These are phyloP conservation scores for Claviceps pusilla DNA, from an alignment of 2,329 filamentous ascomycete genomes.

Conservation along the genomic window DNA sequence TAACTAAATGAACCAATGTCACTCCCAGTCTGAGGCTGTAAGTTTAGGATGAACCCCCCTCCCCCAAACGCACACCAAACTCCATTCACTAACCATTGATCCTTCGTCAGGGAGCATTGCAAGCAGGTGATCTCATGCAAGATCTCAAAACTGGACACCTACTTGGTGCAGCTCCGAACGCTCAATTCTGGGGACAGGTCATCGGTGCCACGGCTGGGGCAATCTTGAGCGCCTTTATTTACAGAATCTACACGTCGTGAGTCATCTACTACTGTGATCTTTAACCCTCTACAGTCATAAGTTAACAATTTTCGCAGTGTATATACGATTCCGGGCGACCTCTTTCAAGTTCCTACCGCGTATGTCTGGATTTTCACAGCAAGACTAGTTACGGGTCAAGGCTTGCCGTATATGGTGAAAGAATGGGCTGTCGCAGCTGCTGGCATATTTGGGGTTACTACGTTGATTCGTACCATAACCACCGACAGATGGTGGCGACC, in stretches of 20 bases:
- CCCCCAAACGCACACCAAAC: neutral
- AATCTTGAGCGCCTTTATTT: slow-evolving; percentile 71
- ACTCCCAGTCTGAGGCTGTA: slow-evolving; percentile 25
- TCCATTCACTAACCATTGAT: neutral
- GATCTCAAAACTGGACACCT: slow-evolving; percentile 94
- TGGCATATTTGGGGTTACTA: slow-evolving; percentile 55
- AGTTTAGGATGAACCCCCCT: slow-evolving; percentile 3
- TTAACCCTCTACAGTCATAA: neutral
- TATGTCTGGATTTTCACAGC: slow-evolving; percentile 98
- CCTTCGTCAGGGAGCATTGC: slow-evolving; percentile 50
- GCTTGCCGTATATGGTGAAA: slow-evolving; percentile 67
- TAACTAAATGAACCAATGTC: neutral
- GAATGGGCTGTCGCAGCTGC: slow-evolving; percentile 68
- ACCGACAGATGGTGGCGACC: slow-evolving; percentile 49
- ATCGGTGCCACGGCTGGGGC: slow-evolving; percentile 80
- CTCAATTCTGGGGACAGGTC: slow-evolving; percentile 92
- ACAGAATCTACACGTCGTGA: slow-evolving; percentile 64
- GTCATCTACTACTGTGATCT: neutral
- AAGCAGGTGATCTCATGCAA: slow-evolving; percentile 93
- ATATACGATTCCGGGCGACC: slow-evolving; percentile 71
- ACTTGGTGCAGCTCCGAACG: slow-evolving; percentile 78
- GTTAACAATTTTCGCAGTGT: slow-evolving; percentile 34
- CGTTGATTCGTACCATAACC: slow-evolving; percentile 50
- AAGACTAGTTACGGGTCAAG: slow-evolving; percentile 77
- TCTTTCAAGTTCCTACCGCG: slow-evolving; percentile 87